Percentiles rank a stretch among this genome's conserved stretches.
Evolutionary conservation across 2,329 filamentous ascomycete species (phyloP).

Genomic region (Salinomyces thailandicus): DNA sequence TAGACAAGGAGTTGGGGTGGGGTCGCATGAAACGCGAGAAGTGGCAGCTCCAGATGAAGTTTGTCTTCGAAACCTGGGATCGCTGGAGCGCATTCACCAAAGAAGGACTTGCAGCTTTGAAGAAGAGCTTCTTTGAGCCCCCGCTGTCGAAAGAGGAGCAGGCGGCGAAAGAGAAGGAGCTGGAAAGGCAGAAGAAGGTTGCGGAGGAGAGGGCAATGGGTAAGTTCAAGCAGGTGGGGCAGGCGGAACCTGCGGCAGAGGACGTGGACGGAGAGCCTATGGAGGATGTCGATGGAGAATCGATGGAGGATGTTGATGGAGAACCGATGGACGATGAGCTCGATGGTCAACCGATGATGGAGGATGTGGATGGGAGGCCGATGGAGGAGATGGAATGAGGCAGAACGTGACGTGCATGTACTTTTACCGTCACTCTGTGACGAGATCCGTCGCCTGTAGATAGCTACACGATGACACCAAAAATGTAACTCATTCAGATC

Average conservation of each 20-base stretch:
- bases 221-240: slow-evolving; percentile 41
- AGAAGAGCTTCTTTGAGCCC: slow-evolving; percentile 59
- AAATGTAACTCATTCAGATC: no score
- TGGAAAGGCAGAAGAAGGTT: slow-evolving; percentile 30
- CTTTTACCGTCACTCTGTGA: no score
- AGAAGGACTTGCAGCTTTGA: slow-evolving; percentile 61
- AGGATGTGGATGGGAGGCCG: slow-evolving; percentile 7
- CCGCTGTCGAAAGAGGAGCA: slow-evolving; percentile 38
- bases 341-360: slow-evolving; percentile 11
- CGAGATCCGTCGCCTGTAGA: no score
- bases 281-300: slow-evolving; percentile 24
- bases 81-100: slow-evolving; percentile 58
- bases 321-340: slow-evolving; percentile 28
- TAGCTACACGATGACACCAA: no score
- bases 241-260: slow-evolving; percentile 26
- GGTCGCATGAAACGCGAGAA: slow-evolving; percentile 73
- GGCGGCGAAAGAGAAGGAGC: slow-evolving; percentile 50
- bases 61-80: slow-evolving; percentile 60
- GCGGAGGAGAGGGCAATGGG: slow-evolving; percentile 26
- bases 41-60: slow-evolving; percentile 66
- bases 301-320: slow-evolving; percentile 33
- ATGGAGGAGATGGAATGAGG: no score
- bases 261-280: no score
- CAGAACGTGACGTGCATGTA: no score
- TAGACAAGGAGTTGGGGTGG: slow-evolving; percentile 65